A percentile compares a stretch with the other conserved stretches of the same genome.
Conservation (phyloP, 1,284 basidiomycete species). For the Flammula alnicola region DNA sequence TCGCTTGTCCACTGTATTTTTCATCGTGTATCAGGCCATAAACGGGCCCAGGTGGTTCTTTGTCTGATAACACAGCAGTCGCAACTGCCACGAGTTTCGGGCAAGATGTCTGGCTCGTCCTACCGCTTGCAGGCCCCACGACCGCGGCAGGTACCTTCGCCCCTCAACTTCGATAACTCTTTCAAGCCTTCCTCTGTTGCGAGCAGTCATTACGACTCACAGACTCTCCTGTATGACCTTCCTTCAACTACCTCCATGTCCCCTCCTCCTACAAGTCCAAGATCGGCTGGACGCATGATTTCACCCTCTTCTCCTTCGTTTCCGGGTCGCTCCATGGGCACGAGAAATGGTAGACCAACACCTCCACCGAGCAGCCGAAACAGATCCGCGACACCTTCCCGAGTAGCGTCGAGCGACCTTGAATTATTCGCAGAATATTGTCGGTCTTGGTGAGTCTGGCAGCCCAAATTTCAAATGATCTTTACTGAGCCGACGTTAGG, state of each 20-base stretch:
- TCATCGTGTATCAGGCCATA: constrained; percentile 11
- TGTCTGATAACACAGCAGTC: constrained; percentile 17
- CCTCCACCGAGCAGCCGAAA: constrained; percentile 60
- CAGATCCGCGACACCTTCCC: constrained; percentile 67
- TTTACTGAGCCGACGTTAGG: constrained; percentile 43
- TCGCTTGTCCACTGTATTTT: constrained; percentile 16
- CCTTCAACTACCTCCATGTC: constrained; percentile 59
- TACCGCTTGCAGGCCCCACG: constrained; percentile 70
- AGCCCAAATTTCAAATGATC: neutral
- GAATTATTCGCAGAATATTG: constrained; percentile 76
- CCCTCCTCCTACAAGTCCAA: constrained; percentile 57
- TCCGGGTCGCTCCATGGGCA: constrained; percentile 51
- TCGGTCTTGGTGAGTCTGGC: constrained; percentile 63
- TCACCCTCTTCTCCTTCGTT: constrained; percentile 67
- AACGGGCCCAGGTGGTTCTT: constrained; percentile 25
- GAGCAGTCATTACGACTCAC: constrained; percentile 46
- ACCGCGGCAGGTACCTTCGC: constrained; percentile 64
- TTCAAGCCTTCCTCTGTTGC: constrained; percentile 49
- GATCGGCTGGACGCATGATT: constrained; percentile 38
- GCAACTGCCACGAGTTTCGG: constrained; percentile 22
- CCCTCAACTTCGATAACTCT: constrained; percentile 57
- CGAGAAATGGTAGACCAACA: constrained; percentile 55
- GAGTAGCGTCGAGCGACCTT: constrained; percentile 61
- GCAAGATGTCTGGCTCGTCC: constrained; percentile 57
- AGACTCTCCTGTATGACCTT: constrained; percentile 76